Evolutionary conservation across 768 basidiomycete genomes (phyloP).

Genomic region (Termitomyces sp.): DNA sequence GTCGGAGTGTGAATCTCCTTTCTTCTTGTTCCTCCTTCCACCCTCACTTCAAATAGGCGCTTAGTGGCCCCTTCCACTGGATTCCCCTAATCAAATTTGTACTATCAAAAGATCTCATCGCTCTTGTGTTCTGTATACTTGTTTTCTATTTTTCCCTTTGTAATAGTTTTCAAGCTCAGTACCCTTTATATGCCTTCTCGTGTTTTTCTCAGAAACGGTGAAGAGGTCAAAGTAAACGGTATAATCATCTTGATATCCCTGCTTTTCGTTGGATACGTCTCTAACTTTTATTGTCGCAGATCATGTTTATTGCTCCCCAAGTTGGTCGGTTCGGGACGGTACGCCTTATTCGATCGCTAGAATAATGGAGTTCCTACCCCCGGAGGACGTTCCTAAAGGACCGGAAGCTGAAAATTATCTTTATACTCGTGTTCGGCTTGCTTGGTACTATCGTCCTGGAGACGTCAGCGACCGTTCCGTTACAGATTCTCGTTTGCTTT

Average conservation of each 20-base stretch:
- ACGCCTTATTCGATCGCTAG: conserved; percentile 94
- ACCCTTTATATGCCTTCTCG: conserved; percentile 38
- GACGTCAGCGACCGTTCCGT: conserved; percentile 93
- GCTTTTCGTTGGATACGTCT: conserved; percentile 2
- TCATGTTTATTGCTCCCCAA: conserved; percentile 95
- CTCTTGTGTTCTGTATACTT: conserved; percentile 15
- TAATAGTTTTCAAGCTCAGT: conserved; percentile 28
- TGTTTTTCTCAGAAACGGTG: conserved; percentile 74
- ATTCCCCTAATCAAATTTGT: conserved; percentile 17
- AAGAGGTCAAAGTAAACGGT: conserved; percentile 86
- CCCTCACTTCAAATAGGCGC: conserved; percentile 26
- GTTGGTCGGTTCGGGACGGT: conserved; percentile 88
- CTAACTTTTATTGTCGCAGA: conserved; percentile 51
- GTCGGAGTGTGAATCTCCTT: conserved; percentile 41
- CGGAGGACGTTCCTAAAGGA: conserved; percentile 65
- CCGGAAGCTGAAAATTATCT: conserved; percentile 62
- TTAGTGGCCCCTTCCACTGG: conserved; percentile 14
- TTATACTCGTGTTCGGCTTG: conserved; percentile 82
- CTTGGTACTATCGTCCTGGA: conserved; percentile 95
- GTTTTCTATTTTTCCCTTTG: conserved; percentile 27
- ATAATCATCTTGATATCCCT: conserved; percentile 27
- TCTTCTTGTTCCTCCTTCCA: conserved; percentile 33
- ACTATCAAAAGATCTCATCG: conserved; percentile 17
- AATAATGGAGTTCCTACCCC: conserved; percentile 94
- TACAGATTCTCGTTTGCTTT: conserved; percentile 85